Percentiles rank a stretch among this genome's conserved stretches.
Evolutionary conservation across 192 early-diverging fungal species (phyloP).

Genomic region (Lobosporangium transversale): DNA sequence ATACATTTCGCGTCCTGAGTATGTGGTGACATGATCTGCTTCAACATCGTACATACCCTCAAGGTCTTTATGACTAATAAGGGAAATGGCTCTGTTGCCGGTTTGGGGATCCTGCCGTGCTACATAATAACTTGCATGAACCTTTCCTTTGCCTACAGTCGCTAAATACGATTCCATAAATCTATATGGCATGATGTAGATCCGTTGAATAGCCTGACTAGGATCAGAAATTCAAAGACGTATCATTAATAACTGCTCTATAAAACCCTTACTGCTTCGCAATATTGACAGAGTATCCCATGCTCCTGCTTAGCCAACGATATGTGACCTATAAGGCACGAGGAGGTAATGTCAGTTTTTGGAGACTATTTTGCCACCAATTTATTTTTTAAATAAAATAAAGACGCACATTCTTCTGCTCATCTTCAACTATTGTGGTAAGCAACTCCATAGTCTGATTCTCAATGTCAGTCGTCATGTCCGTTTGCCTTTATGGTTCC

Average conservation of each 20-base stretch:
- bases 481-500: too few relatives aligned
- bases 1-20: too few relatives aligned
- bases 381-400: not conserved
- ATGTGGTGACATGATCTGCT: not conserved
- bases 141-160: constrained; percentile 28
- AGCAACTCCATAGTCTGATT: constrained; percentile 36
- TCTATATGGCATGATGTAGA: constrained; percentile 12
- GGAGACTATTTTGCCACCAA: constrained; percentile 37
- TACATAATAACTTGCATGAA: constrained; percentile 36
- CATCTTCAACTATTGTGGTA: constrained; percentile 30
- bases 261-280: constrained; percentile 25
- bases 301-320: constrained; percentile 47
- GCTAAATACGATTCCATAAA: constrained; percentile 40
- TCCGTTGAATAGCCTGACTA: not conserved
- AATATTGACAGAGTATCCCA: constrained; percentile 50
- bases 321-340: constrained; percentile 36
- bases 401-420: constrained; percentile 35
- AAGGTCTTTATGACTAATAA: constrained; percentile 30
- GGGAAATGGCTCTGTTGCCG: constrained; percentile 21
- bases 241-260: too few relatives aligned
- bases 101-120: constrained; percentile 31
- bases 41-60: constrained; percentile 20
- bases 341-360: not conserved
- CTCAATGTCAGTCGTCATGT: constrained; percentile 31
- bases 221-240: not conserved